Percentiles rank a stretch among this genome's conserved stretches.
Evolutionary conservation across 106 monocot species (phyloP).

Genomic region (Amphibolis antarctica): DNA sequence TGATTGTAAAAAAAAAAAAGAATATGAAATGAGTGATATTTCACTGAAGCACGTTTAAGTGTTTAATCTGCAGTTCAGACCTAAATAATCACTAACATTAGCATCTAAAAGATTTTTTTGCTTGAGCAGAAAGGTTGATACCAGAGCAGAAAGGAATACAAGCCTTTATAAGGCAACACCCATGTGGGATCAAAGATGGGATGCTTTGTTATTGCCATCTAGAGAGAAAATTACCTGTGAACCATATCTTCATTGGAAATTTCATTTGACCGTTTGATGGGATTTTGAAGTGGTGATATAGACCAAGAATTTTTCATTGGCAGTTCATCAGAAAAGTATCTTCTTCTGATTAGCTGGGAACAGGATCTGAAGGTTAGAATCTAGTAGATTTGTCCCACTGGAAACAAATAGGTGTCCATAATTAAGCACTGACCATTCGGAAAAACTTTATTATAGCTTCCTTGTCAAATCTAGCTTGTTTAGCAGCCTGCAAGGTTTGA

Average conservation of each 20-base stretch:
- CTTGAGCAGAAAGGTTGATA: no score
- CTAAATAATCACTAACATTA: no score
- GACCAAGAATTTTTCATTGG: slow-evolving; percentile 56
- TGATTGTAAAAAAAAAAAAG: not conserved
- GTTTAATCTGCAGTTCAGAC: no score
- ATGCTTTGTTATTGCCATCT: no score
- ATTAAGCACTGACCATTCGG: slow-evolving; percentile 36
- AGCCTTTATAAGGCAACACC: no score
- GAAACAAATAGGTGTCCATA: not conserved
- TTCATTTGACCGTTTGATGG: slow-evolving; percentile 25
- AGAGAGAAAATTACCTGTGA: slow-evolving; percentile 23
- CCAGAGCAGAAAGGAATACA: no score
- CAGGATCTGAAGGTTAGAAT: not conserved
- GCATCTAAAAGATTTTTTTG: no score
- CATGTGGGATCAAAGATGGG: no score
- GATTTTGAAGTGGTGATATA: slow-evolving; percentile 19
- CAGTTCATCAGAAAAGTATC: slow-evolving; percentile 77
- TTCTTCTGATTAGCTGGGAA: slow-evolving; percentile 71
- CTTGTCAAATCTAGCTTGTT: slow-evolving; percentile 88
- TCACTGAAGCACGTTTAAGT: no score
- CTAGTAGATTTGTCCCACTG: not conserved
- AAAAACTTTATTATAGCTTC: slow-evolving; percentile 82
- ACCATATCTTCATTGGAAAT: slow-evolving; percentile 47
- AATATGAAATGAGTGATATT: no score
- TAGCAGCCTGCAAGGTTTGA: slow-evolving; percentile 49